These are phyloP conservation scores for Trichoderma lentiforme DNA, from an alignment of 2,329 filamentous ascomycete genomes.

Conservation along the genomic window DNA sequence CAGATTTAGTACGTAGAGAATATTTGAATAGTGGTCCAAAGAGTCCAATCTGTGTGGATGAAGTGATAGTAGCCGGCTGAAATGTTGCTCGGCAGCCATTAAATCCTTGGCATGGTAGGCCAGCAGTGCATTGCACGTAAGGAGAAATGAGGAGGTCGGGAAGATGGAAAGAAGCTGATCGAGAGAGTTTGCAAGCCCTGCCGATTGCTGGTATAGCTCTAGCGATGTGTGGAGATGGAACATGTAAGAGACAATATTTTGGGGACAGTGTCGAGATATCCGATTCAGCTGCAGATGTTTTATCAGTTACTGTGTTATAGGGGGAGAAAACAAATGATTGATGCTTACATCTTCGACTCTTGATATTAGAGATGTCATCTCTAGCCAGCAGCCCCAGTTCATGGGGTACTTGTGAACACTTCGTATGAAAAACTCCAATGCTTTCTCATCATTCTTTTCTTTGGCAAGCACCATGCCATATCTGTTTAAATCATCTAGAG, in stretches of 20 bases:
- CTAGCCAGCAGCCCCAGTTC: conserved; percentile 97
- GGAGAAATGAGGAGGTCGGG: conserved; percentile 80
- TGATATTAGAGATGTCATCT: conserved; percentile 77
- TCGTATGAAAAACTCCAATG: conserved; percentile 79
- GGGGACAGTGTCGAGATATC: conserved; percentile 69
- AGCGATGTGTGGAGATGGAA: conserved; percentile 90
- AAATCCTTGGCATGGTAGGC: conserved; percentile 89
- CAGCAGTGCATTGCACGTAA: conserved; percentile 83
- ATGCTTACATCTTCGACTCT: conserved; percentile 73
- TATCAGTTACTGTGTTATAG: background rate
- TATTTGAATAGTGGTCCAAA: conserved; percentile 95
- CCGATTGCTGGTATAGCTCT: conserved; percentile 83
- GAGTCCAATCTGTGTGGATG: conserved; percentile 76
- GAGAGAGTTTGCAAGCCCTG: conserved; percentile 69
- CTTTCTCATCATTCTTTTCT: conserved; percentile 82
- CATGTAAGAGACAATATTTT: conserved; percentile 89
- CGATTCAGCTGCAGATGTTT: conserved; percentile 59
- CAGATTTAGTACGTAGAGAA: conserved; percentile 87
- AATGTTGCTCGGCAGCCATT: conserved; percentile 60
- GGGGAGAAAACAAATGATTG: conserved; percentile 17
- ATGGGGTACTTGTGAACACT: conserved; percentile 88
- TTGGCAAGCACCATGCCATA: conserved; percentile 90
- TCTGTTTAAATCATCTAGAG: conserved; percentile 30
- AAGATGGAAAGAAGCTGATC: conserved; percentile 80
- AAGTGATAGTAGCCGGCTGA: conserved; percentile 77